Base-by-base conservation (phyloP, 306 rosid genomes). In the Trichosanthes truncata region DNA sequence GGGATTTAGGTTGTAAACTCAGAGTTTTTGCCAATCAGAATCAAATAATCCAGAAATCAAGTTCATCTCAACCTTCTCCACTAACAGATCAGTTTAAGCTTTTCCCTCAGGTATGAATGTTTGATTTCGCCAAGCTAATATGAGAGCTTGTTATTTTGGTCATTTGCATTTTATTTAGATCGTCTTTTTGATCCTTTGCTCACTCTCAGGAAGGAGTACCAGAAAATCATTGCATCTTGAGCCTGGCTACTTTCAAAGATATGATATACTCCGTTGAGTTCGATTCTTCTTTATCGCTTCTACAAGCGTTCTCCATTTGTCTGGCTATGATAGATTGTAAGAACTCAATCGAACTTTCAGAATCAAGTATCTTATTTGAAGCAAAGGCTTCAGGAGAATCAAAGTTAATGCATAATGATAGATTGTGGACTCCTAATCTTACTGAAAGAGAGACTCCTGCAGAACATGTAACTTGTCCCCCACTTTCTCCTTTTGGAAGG, bases 1-100 rank as follows among this genome's bases (percentile, higher is more conserved):
- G 99, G 99, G 99, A 96, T 87, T 63, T 91, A 87, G 99, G 94
- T 80, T 96, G 99, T 88, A 87, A 89, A 81, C 93, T 96, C 23
- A 83, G 82, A 85, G 82, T 93, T 76, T 84, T 91, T 36, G 88
- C 87, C 59, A 91, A 88, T 72, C 86, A 79, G 78, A 83, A 87
- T 78, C 88, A 84, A 80, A 77, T 74, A 15, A 17, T 57, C 79
- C 74, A 77, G 81, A 88, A 81, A 51, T 80, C 88, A 79, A 84
- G 79, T 79, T 81, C 88, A 29, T 84, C 88, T 26, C 82, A 86
- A 68, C 77, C 84, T 76, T 38, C 56, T 84, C 66, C 80, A 36
- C 7, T 59, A 61, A 79, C 83, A 48, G 91, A 90, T 60, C 88
- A 79, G 53, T 83, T 89, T 69, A 86, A 90, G 87, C 98, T 93